These are phyloP conservation scores for Corymbia citriodora DNA, from an alignment of 441 rosid genomes.

Conservation along the genomic window DNA sequence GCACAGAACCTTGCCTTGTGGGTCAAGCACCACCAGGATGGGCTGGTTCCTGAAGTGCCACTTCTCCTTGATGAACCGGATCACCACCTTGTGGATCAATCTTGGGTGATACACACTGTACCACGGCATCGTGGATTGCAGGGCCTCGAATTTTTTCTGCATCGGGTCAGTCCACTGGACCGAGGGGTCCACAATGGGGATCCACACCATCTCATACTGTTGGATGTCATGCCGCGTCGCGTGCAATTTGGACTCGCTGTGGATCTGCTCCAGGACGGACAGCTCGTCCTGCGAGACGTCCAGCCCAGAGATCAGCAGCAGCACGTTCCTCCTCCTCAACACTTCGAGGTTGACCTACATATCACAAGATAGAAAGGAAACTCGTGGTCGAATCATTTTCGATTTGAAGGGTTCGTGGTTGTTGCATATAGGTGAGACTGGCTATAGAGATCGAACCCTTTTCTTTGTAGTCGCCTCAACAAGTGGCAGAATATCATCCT, in stretches of 20 bases:
- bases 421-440: background rate
- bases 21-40: background rate
- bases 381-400: background rate
- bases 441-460: constrained; percentile 23
- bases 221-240: background rate
- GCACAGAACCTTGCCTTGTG: background rate
- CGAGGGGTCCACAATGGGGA: background rate
- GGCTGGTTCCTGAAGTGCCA: background rate
- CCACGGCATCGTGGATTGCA: background rate
- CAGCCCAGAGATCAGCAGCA: background rate
- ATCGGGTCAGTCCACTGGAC: background rate
- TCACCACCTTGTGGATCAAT: background rate
- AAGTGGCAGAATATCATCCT: constrained; percentile 31
- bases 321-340: background rate
- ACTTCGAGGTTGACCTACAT: background rate
- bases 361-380: background rate
- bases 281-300: background rate
- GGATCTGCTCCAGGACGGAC: background rate
- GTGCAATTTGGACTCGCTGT: background rate
- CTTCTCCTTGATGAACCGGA: background rate
- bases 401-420: background rate
- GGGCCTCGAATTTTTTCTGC: background rate
- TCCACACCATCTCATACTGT: background rate
- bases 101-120: background rate
- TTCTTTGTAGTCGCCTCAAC: constrained; percentile 28